These are phyloP conservation scores for Coemansia sp. DNA, from an alignment of 192 early-diverging fungal genomes.

Conservation along the genomic window DNA sequence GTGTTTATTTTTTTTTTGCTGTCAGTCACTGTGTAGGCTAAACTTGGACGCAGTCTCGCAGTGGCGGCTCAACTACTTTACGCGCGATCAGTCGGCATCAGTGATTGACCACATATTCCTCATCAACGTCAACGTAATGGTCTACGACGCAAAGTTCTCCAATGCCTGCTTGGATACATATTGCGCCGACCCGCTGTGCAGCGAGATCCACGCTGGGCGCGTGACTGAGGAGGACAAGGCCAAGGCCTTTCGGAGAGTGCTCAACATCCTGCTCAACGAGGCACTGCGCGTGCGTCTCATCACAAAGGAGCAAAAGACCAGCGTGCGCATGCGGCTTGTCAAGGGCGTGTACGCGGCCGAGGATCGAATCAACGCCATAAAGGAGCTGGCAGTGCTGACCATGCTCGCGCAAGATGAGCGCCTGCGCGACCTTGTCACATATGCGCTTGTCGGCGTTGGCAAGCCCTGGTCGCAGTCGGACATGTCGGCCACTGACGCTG, in stretches of 20 bases:
- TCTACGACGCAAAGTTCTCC: constrained; percentile 45
- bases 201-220: constrained; percentile 47
- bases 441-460: constrained; percentile 41
- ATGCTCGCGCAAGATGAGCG: constrained; percentile 50
- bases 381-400: constrained; percentile 44
- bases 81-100: constrained; percentile 45
- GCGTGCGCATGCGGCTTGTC: constrained; percentile 44
- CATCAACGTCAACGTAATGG: constrained; percentile 53
- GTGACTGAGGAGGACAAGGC: constrained; percentile 51
- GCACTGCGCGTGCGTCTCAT: constrained; percentile 49
- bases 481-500: constrained; percentile 30
- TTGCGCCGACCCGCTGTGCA: constrained; percentile 55
- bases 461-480: constrained; percentile 39
- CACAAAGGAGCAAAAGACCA: constrained; percentile 48
- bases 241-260: constrained; percentile 49
- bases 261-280: constrained; percentile 55
- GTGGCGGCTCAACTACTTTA: constrained; percentile 54
- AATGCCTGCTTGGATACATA: constrained; percentile 40
- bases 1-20: constrained; percentile 1
- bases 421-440: constrained; percentile 30
- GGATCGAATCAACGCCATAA: constrained; percentile 45
- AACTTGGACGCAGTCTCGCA: constrained; percentile 55
- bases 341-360: constrained; percentile 37
- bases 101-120: constrained; percentile 53
- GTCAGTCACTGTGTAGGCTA: constrained; percentile 20